Conservation (phyloP, 331 rosid genomes). For the Malus hybrid region DNA sequence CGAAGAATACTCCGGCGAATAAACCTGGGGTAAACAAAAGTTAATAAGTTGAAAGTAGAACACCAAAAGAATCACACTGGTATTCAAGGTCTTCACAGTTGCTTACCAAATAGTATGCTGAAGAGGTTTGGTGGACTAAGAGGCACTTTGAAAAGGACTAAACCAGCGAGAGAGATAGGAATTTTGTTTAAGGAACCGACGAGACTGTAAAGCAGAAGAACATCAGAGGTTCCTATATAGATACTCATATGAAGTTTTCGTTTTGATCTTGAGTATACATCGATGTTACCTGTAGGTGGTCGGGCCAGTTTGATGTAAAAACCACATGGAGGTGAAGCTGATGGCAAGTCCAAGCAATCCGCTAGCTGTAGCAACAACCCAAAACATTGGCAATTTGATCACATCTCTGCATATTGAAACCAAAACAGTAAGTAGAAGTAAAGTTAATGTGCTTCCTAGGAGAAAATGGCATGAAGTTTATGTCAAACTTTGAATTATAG, state of each 20-base stretch:
- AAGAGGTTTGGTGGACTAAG: slow-evolving; percentile 53
- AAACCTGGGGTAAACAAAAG: slow-evolving; percentile 47
- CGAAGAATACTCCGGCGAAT: slow-evolving; percentile 78
- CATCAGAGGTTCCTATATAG: not conserved
- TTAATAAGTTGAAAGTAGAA: not conserved
- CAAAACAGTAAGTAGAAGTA: slow-evolving; percentile 6
- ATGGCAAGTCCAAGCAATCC: slow-evolving; percentile 85
- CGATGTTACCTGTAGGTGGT: slow-evolving; percentile 65
- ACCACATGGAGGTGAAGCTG: slow-evolving; percentile 95
- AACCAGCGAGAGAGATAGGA: slow-evolving; percentile 78
- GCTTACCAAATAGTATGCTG: slow-evolving; percentile 83
- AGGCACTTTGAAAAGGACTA: slow-evolving; percentile 68
- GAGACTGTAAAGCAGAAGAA: slow-evolving; percentile 40
- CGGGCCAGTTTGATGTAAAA: slow-evolving; percentile 82
- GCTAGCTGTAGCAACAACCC: slow-evolving; percentile 75
- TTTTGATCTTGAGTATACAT: not conserved
- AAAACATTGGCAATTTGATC: slow-evolving; percentile 58
- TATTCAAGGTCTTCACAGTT: not conserved
- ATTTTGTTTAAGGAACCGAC: slow-evolving; percentile 95
- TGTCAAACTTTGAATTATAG: not conserved
- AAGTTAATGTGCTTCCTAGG: slow-evolving; percentile 1
- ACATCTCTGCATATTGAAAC: slow-evolving; percentile 50
- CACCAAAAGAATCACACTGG: not conserved
- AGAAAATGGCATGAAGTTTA: not conserved
- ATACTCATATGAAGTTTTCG: not conserved